phyloP scores from a whole-genome alignment of 345 rosid species.

The Rhizophora apiculata region DNA sequence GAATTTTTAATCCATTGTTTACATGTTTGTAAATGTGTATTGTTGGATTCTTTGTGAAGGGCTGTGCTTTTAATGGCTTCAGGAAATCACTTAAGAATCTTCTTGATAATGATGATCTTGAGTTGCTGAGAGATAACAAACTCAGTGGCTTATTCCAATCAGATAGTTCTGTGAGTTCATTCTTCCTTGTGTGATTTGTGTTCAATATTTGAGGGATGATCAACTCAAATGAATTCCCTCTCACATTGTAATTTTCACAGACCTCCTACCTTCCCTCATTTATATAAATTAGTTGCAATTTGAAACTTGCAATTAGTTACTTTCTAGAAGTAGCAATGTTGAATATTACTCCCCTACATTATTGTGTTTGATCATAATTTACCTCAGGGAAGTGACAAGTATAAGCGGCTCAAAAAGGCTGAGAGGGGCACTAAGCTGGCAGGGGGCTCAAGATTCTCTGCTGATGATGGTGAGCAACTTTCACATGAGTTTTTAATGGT shows the following conservation, averaged over 20 bases:
- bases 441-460: slow-evolving; percentile 52
- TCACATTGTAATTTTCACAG: too few species aligned
- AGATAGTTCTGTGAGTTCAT: slow-evolving; percentile 2
- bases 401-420: slow-evolving; percentile 87
- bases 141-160: neutral
- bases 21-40: neutral
- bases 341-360: neutral
- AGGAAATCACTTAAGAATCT: slow-evolving; percentile 40
- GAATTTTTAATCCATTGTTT: slow-evolving; percentile 9
- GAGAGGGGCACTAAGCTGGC: slow-evolving; percentile 54
- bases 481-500: neutral
- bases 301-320: neutral
- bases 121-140: slow-evolving; percentile 87
- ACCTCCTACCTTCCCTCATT: too few species aligned
- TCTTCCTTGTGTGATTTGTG: neutral
- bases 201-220: too few species aligned
- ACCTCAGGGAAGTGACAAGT: slow-evolving; percentile 74
- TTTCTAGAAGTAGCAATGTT: neutral
- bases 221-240: too few species aligned
- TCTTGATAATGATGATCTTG: slow-evolving; percentile 94
- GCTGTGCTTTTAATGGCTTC: neutral
- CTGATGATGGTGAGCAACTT: slow-evolving; percentile 60
- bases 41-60: neutral
- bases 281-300: neutral
- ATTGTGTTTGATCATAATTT: neutral